Base-by-base conservation (phyloP, 2,329 filamentous ascomycete species). In the Hypoxylon rubiginosum region DNA sequence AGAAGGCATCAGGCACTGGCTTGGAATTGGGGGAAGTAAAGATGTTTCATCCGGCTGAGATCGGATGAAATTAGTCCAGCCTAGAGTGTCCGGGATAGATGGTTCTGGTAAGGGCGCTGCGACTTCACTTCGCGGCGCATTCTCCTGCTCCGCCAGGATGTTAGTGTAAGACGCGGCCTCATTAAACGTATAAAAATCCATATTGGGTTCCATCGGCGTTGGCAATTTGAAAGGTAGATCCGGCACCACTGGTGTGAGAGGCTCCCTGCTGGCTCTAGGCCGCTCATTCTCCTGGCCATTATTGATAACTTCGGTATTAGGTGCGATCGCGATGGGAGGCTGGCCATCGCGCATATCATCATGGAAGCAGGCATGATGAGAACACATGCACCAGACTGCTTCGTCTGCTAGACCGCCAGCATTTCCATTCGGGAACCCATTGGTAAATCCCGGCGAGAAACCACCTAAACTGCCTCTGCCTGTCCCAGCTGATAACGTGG, bases 291-390 rank as follows among this genome's bases (percentile, higher is more conserved):
- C 85, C 77, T 88, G 85, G 64, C 79, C 80, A 62, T 73, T 72
- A n/a, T 66, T 64, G 46, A 69, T 17, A 49, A 41, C 34, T 36
- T 71, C 64, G 46, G 41, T 58, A 21, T 75, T 70, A 57, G 75
- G 67, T 41, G 75, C 66, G 48, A 74, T 39, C 21, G 70, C 57
- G 19, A 69, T 56, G 54, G 72, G 51, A 68, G 69, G 43, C 64
- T 79, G 77, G 53, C 67, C 62, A 50, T 76, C 66, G 60, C 76
- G 77, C 28, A 73, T 77, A 70, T 88, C 82, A 74, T 88, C 86
- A 66, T 89, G 87, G 66, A 82, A 89, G 75, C 87, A 89, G 57
- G 87, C 87, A 76, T 89, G 87, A 70, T 89, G 87, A 56, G 84
- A 85, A 72, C 87, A 89, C 86, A 89, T 88, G 78, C 87, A 89